These are phyloP conservation scores for Geranium brycei DNA, from an alignment of 345 rosid species.

Conservation along the genomic window DNA sequence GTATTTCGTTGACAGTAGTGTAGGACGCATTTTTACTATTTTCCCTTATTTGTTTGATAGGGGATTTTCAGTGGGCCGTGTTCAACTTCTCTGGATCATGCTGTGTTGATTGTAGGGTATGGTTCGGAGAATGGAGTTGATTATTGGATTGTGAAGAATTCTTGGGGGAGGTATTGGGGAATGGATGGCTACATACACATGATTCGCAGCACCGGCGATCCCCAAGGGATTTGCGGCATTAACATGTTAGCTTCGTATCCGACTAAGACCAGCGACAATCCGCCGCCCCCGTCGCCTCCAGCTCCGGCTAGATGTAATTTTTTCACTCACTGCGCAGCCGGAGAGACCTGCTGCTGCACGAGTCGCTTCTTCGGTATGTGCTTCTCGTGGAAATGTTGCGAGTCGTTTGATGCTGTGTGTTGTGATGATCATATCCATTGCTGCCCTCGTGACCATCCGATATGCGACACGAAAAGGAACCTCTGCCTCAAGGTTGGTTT, in stretches of 20 bases:
- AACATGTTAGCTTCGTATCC: conserved; percentile 87
- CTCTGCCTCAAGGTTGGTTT: conserved; percentile 57
- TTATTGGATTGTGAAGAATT: conserved; percentile 86
- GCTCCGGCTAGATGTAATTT: conserved; percentile 59
- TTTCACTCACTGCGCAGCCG: conserved; percentile 43
- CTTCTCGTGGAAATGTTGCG: conserved; percentile 85
- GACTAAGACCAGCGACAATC: conserved; percentile 65
- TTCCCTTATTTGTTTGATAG: conserved; percentile 21
- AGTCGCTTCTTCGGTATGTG: conserved; percentile 52
- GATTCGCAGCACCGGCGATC: conserved; percentile 43
- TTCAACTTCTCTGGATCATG: conserved; percentile 75
- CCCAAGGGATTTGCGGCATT: conserved; percentile 77
- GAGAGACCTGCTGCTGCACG: conserved; percentile 79
- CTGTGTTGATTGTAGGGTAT: conserved; percentile 78
- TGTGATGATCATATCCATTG: conserved; percentile 63
- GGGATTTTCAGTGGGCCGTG: conserved; percentile 88
- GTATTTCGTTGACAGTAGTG: too few relatives aligned
- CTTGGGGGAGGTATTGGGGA: conserved; percentile 88
- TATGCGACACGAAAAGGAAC: conserved; percentile 49
- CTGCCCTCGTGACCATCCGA: conserved; percentile 66
- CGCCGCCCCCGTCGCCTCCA: conserved; percentile 70
- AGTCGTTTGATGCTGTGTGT: conserved; percentile 56
- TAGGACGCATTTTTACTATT: neutral
- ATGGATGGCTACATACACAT: conserved; percentile 64
- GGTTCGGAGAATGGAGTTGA: conserved; percentile 58